Evolutionary conservation across 257 asterid genomes (phyloP).

Genomic region (Nicotiana knightiana): DNA sequence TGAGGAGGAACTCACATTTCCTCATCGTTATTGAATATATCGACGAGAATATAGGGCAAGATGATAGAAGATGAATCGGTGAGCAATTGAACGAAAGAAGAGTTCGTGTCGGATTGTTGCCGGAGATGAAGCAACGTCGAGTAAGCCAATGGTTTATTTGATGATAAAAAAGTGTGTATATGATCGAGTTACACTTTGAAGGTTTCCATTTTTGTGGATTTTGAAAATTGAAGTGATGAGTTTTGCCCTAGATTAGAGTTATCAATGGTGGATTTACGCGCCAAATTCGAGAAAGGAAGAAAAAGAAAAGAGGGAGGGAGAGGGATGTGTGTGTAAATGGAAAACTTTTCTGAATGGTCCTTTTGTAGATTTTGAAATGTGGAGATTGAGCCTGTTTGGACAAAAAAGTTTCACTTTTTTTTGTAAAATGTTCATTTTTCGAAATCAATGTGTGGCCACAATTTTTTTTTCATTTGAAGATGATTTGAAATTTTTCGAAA

Average conservation of each 20-base stretch:
- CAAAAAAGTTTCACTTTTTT: no score
- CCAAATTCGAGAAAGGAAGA: background rate
- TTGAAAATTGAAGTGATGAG: background rate
- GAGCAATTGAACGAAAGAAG: conserved; percentile 36
- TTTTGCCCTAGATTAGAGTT: background rate
- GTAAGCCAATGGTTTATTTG: conserved; percentile 41
- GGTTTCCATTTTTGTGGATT: conserved; percentile 31
- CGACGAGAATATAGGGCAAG: conserved; percentile 27
- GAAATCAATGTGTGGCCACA: no score
- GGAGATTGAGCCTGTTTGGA: no score
- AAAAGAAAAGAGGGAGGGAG: background rate
- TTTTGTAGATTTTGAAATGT: background rate
- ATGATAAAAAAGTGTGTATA: conserved; percentile 32
- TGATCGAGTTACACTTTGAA: conserved; percentile 40
- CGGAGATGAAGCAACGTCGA: conserved; percentile 47
- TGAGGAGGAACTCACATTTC: conserved; percentile 37
- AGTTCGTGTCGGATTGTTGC: conserved; percentile 35
- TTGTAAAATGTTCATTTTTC: no score
- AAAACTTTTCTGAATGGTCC: background rate
- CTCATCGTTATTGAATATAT: conserved; percentile 42
- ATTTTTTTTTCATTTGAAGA: no score
- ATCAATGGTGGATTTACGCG: background rate
- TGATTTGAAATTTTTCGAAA: no score
- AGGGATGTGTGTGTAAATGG: background rate
- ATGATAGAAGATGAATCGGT: conserved; percentile 38